phyloP scores from a whole-genome alignment of 805 yeast species.

The Soucietia sequanensis region DNA sequence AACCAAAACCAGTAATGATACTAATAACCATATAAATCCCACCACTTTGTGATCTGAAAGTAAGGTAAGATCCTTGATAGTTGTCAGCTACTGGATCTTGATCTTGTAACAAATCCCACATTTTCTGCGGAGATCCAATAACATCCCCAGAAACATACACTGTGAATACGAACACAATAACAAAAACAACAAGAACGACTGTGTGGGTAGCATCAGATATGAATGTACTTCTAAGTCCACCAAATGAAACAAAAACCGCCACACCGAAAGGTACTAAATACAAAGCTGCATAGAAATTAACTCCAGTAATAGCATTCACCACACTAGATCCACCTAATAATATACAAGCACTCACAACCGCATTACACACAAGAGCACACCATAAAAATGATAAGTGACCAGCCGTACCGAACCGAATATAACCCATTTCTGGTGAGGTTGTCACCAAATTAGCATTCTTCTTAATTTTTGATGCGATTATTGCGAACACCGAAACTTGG shows the following conservation, averaged over 20 bases:
- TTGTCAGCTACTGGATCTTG: slow-evolving; percentile 13
- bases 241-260: slow-evolving; percentile 20
- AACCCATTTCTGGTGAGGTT: slow-evolving; percentile 26
- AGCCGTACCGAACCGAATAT: slow-evolving; percentile 19
- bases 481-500: slow-evolving; percentile 34
- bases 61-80: slow-evolving; percentile 14
- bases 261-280: slow-evolving; percentile 24
- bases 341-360: slow-evolving; percentile 21
- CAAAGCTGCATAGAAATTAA: slow-evolving; percentile 18
- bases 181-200: slow-evolving; percentile 17
- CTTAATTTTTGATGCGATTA: slow-evolving; percentile 30
- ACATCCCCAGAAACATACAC: slow-evolving; percentile 16
- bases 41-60: slow-evolving; percentile 18
- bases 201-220: slow-evolving; percentile 27
- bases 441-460: slow-evolving; percentile 34
- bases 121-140: slow-evolving; percentile 22
- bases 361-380: slow-evolving; percentile 22
- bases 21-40: slow-evolving; percentile 19
- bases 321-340: slow-evolving; percentile 43
- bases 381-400: slow-evolving; percentile 24
- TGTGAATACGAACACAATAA: slow-evolving; percentile 17
- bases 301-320: slow-evolving; percentile 9
- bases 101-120: slow-evolving; percentile 20
- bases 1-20: slow-evolving; percentile 22
- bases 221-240: slow-evolving; percentile 25